Evolutionary conservation across 73 alveolate species (phyloP).

Genomic region (Tetrahymena elliotti): DNA sequence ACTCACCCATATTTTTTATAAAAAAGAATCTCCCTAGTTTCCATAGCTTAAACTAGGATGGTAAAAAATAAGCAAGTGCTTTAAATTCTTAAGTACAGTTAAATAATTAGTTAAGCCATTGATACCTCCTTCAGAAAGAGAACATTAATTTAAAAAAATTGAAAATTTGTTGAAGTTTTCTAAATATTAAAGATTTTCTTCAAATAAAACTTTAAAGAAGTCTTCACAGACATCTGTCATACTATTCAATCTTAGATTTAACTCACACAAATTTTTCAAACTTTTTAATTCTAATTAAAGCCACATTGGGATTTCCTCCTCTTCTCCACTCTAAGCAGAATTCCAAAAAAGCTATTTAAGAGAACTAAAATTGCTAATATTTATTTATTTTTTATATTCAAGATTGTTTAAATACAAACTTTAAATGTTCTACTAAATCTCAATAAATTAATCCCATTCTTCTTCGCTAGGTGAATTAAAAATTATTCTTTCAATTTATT

Average conservation of each 20-base stretch:
- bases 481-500: neutral
- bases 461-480: neutral
- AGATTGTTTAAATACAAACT: neutral
- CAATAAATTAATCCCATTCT: neutral
- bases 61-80: neutral
- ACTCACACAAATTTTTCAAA: neutral
- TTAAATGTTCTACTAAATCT: neutral
- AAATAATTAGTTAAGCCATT: neutral
- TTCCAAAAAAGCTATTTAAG: neutral
- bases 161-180: neutral
- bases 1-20: neutral
- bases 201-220: neutral
- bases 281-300: neutral
- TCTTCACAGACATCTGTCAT: neutral
- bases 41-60: neutral
- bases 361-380: neutral
- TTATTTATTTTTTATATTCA: neutral
- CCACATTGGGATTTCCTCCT: neutral
- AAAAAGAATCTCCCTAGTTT: neutral
- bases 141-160: neutral
- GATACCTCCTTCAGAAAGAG: neutral
- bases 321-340: too few species aligned
- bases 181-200: neutral
- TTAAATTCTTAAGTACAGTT: neutral
- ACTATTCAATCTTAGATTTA: neutral